A percentile compares a stretch with the other conserved stretches of the same genome.
Conservation (phyloP, 2,329 filamentous ascomycete species). For the Colletotrichum coccodes region DNA sequence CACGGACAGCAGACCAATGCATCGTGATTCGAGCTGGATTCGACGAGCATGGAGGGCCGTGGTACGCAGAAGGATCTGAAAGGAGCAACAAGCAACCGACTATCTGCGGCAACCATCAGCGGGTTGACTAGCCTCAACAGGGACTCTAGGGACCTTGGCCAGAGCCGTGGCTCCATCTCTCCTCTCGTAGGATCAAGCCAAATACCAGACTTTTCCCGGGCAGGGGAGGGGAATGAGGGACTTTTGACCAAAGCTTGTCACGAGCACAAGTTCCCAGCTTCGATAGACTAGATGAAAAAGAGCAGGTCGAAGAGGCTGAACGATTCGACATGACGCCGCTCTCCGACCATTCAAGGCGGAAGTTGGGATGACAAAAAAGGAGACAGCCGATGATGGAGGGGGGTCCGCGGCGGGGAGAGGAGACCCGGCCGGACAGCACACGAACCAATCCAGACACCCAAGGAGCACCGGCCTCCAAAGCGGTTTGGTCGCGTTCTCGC, state of each 20-base stretch:
- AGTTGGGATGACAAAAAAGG: conserved; percentile 10
- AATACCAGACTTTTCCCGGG: background rate
- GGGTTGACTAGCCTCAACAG: background rate
- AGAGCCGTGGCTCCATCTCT: background rate
- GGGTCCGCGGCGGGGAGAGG: conserved; percentile 3
- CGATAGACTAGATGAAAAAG: conserved; percentile 25
- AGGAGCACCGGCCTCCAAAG: background rate
- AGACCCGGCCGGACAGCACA: background rate
- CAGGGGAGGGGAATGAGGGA: background rate
- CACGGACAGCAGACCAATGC: background rate
- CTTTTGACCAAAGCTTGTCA: conserved; percentile 21
- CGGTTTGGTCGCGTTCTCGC: conserved; percentile 1
- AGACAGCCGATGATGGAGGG: background rate
- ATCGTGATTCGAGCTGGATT: conserved; percentile 18
- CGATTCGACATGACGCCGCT: background rate
- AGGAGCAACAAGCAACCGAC: background rate
- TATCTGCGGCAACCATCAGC: background rate
- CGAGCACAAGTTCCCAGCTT: background rate
- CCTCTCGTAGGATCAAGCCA: background rate
- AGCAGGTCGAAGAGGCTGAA: conserved; percentile 20
- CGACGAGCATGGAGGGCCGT: background rate
- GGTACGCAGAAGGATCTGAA: background rate
- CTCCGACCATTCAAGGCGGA: background rate
- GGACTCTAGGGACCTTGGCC: background rate
- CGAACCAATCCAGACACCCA: background rate